These are phyloP conservation scores for Nidula niveotomentosa DNA, from an alignment of 1,284 basidiomycete genomes.

Conservation along the genomic window DNA sequence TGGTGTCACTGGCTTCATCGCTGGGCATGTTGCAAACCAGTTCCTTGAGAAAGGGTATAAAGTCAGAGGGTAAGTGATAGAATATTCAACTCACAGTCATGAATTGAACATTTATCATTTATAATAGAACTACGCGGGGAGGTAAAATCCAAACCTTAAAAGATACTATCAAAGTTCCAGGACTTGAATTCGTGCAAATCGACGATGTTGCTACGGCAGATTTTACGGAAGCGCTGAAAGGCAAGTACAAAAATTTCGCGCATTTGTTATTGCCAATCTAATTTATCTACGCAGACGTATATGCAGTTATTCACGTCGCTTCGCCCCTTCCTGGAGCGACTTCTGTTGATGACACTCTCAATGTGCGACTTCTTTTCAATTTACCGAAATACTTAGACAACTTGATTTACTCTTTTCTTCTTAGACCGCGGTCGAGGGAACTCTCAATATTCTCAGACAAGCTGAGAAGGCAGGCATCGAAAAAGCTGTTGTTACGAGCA, in stretches of 20 bases:
- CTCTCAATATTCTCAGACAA: conserved; percentile 28
- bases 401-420: too few relatives aligned
- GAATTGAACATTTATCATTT: background rate
- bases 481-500: conserved; percentile 30
- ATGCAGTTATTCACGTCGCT: conserved; percentile 25
- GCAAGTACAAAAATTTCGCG: conserved; percentile 5
- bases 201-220: conserved; percentile 15
- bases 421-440: conserved; percentile 23
- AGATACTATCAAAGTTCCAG: conserved; percentile 15
- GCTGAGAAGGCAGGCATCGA: conserved; percentile 26
- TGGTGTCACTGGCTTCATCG: conserved; percentile 24
- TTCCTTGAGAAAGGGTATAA: conserved; percentile 14
- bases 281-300: conserved; percentile 11
- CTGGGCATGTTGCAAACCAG: conserved; percentile 17
- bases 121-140: conserved; percentile 14
- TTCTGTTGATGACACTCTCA: conserved; percentile 18
- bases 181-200: conserved; percentile 26
- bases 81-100: background rate
- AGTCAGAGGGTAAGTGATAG: background rate
- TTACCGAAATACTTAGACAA: too few relatives aligned
- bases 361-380: conserved; percentile 11
- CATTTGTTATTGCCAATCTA: background rate
- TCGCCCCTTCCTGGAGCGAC: conserved; percentile 25
- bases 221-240: conserved; percentile 25
- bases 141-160: conserved; percentile 13